phyloP scores from a whole-genome alignment of 345 rosid genomes.

The Arabis alpina region DNA sequence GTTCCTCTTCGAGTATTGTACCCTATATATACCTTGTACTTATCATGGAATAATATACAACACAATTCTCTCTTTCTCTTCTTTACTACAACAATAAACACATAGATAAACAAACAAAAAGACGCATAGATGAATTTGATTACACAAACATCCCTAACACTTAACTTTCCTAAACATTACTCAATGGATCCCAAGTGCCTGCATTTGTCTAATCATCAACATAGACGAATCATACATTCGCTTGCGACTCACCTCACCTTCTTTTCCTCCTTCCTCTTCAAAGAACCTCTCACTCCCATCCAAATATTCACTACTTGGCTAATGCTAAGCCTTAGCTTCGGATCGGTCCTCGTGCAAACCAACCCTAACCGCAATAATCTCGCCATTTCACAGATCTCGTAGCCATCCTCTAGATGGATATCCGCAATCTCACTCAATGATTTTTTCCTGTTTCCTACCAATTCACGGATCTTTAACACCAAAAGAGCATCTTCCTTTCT shows the following conservation, averaged over 20 bases:
- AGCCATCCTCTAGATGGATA: slow-evolving; percentile 52
- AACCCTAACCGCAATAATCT: slow-evolving; percentile 71
- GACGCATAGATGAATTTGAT: neutral
- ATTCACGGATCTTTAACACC: slow-evolving; percentile 64
- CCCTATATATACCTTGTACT: no score
- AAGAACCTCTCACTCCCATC: slow-evolving; percentile 71
- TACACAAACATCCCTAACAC: slow-evolving; percentile 3
- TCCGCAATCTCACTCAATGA: slow-evolving; percentile 65
- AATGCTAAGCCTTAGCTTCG: slow-evolving; percentile 70
- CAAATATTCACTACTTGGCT: slow-evolving; percentile 85
- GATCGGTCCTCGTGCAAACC: slow-evolving; percentile 79
- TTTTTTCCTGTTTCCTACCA: slow-evolving; percentile 43
- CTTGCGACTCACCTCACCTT: slow-evolving; percentile 68
- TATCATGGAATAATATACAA: no score
- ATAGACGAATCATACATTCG: slow-evolving; percentile 61
- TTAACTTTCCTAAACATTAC: slow-evolving; percentile 15
- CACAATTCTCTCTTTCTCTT: no score
- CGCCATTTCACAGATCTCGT: slow-evolving; percentile 53
- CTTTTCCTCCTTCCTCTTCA: slow-evolving; percentile 47
- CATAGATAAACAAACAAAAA: slow-evolving; percentile 3
- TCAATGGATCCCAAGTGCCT: slow-evolving; percentile 87
- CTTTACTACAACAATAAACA: no score
- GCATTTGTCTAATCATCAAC: slow-evolving; percentile 72
- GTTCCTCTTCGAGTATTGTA: no score
- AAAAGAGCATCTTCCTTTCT: slow-evolving; percentile 65